Conservation (phyloP, 352 stramenopile species). For the Thalassiosira livingstoniorum region DNA sequence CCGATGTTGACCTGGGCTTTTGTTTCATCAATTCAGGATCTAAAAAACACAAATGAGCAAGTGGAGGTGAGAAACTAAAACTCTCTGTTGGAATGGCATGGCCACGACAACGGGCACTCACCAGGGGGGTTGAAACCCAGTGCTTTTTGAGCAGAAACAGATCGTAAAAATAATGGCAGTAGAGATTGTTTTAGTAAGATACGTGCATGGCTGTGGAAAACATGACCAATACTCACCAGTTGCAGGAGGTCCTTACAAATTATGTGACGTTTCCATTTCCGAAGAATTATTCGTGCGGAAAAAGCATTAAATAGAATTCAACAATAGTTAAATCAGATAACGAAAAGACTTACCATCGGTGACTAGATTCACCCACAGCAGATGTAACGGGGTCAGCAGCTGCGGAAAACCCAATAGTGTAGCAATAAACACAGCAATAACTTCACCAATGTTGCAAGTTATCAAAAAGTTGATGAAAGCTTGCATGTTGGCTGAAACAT, state of each 20-base stretch:
- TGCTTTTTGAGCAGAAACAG: too few species aligned
- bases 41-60: conserved; percentile 2
- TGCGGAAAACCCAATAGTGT: conserved; percentile 95
- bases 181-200: too few species aligned
- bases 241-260: conserved; percentile 97
- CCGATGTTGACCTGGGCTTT: conserved; percentile 92
- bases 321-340: too few species aligned
- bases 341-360: too few species aligned
- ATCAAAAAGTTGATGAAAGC: conserved; percentile 99
- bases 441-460: conserved; percentile 98
- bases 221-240: too few species aligned
- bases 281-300: too few species aligned
- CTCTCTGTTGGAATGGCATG: not conserved
- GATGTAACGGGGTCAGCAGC: conserved; percentile 96
- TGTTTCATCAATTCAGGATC: conserved; percentile 95
- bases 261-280: too few species aligned
- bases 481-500: conserved; percentile 96
- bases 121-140: conserved; percentile 99
- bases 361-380: conserved; percentile 99
- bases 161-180: too few species aligned
- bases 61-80: too few species aligned
- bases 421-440: conserved; percentile 97
- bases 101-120: conserved; percentile 56
- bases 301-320: too few species aligned
- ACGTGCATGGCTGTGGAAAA: too few species aligned